phyloP scores from a whole-genome alignment of 2,329 filamentous ascomycete genomes.

The Madurella mycetomatis region DNA sequence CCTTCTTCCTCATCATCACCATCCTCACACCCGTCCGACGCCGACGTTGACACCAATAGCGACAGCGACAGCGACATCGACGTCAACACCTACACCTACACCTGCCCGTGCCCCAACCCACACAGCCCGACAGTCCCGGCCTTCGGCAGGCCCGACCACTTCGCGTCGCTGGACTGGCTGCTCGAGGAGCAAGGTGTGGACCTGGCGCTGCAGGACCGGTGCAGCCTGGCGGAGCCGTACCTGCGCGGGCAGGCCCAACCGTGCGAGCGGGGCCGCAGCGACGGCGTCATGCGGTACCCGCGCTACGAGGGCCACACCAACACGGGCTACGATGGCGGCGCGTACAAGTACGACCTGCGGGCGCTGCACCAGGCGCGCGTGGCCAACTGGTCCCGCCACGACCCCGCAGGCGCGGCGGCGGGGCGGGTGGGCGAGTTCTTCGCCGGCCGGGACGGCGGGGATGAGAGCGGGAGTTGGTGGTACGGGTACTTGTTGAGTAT shows the following conservation, averaged over 20 bases:
- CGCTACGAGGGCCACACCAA: neutral
- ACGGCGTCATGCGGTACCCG: neutral
- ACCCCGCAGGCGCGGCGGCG: neutral
- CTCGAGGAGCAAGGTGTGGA: slow-evolving; percentile 9
- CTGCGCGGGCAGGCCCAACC: neutral
- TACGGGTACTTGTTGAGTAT: neutral
- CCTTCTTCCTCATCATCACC: neutral
- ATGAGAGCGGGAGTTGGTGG: too few relatives aligned
- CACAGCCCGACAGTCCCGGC: too few relatives aligned
- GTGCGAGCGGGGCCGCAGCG: neutral
- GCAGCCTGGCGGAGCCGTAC: neutral
- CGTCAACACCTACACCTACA: too few relatives aligned
- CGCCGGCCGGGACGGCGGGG: neutral
- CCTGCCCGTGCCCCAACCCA: too few relatives aligned
- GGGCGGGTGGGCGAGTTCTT: neutral
- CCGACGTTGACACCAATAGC: neutral
- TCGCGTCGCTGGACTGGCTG: slow-evolving; percentile 2
- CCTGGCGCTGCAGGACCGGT: slow-evolving; percentile 1
- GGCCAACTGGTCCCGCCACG: neutral
- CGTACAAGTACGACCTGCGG: neutral
- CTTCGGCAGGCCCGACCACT: neutral
- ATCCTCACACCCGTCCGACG: too few relatives aligned
- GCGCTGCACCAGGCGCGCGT: slow-evolving; percentile 2
- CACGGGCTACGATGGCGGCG: neutral
- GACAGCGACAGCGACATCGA: too few relatives aligned